Base-by-base conservation (phyloP, 2,329 filamentous ascomycete genomes). In the Penicillium capsulatum region DNA sequence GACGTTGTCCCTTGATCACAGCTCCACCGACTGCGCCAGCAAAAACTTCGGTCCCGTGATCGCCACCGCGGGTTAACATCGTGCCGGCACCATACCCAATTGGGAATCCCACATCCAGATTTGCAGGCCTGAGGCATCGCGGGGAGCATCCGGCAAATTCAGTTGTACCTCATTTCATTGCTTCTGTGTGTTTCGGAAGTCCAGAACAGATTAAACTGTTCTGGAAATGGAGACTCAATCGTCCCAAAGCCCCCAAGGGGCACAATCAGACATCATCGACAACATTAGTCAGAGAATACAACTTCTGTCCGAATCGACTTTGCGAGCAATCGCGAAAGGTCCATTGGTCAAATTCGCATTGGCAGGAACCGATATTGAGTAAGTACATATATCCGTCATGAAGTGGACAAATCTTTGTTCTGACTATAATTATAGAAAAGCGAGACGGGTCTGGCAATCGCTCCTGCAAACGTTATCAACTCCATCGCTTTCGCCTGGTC, bases 21-120 rank as follows among this genome's bases (percentile, higher is more conserved):
- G 51, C 50, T 54, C 51, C 52, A 54, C 50, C 40, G 44, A 42
- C 47, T 40, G 47, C 42, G 41, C 45, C 48, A 58, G 58, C 58
- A 63, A 65, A 64, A 66, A 65, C 59, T 65, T 64, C 61, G 59
- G 55, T 60, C 58, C 55, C 60, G 59, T 63, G 61, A 64, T 53
- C 37, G 28, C 31, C 36, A 20, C 34, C 11, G 11, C 39, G 60
- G 54, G 58, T 22, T 28, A 56, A 41, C 4, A 26, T 54, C 50
- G 24, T 2, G 1, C 59, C 61, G 59, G 14, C 26, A 11, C 59
- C 60, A 59, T 36, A 27, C 54, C 34, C 3, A 26, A 52, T 58
- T 4, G 35, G 55, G 46, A 34, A 47, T 27, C 41, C 48, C 52
- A 51, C 54, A 43, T 51, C 34, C 49, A 57, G 58, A 56, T 54